A percentile compares a stretch with the other conserved stretches of the same genome.
Evolutionary conservation across 176 grass and related monocot species (phyloP).

Genomic region (Tillandsia leiboldiana): DNA sequence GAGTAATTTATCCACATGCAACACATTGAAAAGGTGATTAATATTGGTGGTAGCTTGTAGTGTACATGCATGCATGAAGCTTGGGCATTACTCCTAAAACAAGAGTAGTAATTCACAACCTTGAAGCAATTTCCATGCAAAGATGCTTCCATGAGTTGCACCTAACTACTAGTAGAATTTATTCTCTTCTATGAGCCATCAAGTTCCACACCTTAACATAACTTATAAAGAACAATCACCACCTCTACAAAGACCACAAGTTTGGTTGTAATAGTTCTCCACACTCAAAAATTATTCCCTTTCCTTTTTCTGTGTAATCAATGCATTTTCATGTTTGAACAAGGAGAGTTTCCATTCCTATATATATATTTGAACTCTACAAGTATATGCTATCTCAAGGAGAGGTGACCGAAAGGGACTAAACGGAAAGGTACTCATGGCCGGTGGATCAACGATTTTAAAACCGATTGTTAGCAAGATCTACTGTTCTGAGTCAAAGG

Average conservation of each 20-base stretch:
- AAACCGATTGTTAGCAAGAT: constrained; percentile 73
- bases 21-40: neutral
- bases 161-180: neutral
- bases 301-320: neutral
- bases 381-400: neutral
- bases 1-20: too few species aligned
- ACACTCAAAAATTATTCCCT: constrained; percentile 1
- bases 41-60: neutral
- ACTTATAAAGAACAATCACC: constrained; percentile 20
- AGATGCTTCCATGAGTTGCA: constrained; percentile 25
- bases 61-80: neutral
- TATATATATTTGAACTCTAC: neutral
- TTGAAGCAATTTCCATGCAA: constrained; percentile 52
- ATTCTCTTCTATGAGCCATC: constrained; percentile 32
- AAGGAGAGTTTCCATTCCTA: constrained; percentile 1
- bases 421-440: constrained; percentile 35
- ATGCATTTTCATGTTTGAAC: neutral
- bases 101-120: constrained; percentile 36
- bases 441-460: constrained; percentile 26
- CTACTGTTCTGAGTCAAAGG: constrained; percentile 48
- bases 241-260: neutral
- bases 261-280: neutral
- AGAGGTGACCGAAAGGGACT: constrained; percentile 3
- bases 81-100: constrained; percentile 18
- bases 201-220: constrained; percentile 17